These are phyloP conservation scores for Taxillus chinensis DNA, from an alignment of 164 flowering plant species.

Conservation along the genomic window DNA sequence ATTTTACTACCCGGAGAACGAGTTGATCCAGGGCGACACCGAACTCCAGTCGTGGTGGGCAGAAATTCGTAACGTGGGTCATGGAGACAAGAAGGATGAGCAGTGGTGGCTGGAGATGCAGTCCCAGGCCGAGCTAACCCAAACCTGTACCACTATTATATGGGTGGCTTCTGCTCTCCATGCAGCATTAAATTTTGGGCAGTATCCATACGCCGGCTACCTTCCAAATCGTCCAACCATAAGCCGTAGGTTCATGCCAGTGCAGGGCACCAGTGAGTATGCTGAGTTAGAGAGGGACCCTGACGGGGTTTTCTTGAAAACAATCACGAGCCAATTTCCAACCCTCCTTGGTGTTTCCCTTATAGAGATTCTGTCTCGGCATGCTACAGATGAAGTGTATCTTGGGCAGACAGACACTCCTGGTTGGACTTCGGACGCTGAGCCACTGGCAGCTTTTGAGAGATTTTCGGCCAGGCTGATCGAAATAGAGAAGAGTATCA, in stretches of 20 bases:
- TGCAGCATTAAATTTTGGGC: conserved; percentile 89
- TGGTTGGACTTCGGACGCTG: conserved; percentile 56
- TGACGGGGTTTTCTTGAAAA: conserved; percentile 48
- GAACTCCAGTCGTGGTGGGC: conserved; percentile 88
- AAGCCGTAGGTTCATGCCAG: conserved; percentile 78
- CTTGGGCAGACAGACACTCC: conserved; percentile 61
- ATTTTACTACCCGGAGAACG: conserved; percentile 51
- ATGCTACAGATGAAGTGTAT: conserved; percentile 68
- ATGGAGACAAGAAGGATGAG: conserved; percentile 66
- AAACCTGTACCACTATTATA: conserved; percentile 57
- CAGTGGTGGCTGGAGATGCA: conserved; percentile 78
- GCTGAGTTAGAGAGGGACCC: conserved; percentile 53
- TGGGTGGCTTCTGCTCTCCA: conserved; percentile 91
- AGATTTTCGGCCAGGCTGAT: conserved; percentile 36
- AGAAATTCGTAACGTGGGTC: conserved; percentile 61
- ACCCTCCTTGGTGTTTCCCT: conserved; percentile 70
- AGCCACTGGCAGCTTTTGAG: conserved; percentile 44
- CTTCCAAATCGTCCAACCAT: conserved; percentile 79
- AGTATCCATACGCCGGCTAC: conserved; percentile 78
- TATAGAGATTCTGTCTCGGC: conserved; percentile 68
- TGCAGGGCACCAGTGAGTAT: conserved; percentile 56
- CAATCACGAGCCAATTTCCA: conserved; percentile 64
- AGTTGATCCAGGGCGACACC: conserved; percentile 30
- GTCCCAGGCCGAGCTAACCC: conserved; percentile 36
- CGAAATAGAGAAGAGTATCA: conserved; percentile 44